A percentile compares a stretch with the other conserved stretches of the same genome.
phyloP scores from a whole-genome alignment of 179 eudicot species.

The Drosera spatulata region DNA sequence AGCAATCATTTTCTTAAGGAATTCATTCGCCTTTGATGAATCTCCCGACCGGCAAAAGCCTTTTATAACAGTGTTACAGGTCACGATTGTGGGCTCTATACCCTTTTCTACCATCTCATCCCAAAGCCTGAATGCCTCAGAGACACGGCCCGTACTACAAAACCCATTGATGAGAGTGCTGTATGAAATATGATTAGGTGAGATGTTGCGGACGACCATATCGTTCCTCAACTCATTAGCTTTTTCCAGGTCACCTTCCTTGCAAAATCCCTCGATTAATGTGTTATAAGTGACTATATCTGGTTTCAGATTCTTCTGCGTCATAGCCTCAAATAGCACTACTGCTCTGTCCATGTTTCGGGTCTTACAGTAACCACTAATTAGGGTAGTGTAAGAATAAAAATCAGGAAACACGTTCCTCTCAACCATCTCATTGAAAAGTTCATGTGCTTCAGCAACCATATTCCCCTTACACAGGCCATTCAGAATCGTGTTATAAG shows the following conservation, averaged over 20 bases:
- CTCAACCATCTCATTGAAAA: slow-evolving; percentile 69
- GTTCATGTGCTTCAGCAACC: slow-evolving; percentile 50
- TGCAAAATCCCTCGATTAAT: slow-evolving; percentile 74
- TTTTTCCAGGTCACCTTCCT: slow-evolving; percentile 55
- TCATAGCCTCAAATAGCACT: slow-evolving; percentile 47
- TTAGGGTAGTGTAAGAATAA: slow-evolving; percentile 60
- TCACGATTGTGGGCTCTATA: slow-evolving; percentile 50
- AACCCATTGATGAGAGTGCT: slow-evolving; percentile 58
- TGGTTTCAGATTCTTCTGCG: slow-evolving; percentile 57
- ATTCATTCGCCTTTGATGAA: slow-evolving; percentile 33
- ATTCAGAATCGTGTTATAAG: slow-evolving; percentile 67
- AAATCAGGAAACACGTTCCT: slow-evolving; percentile 65
- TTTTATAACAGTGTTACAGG: slow-evolving; percentile 61
- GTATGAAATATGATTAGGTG: slow-evolving; percentile 56
- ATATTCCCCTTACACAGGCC: slow-evolving; percentile 61
- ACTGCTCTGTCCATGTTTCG: slow-evolving; percentile 45
- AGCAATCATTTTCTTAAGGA: slow-evolving; percentile 31
- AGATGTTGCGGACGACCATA: slow-evolving; percentile 36
- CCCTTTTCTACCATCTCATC: slow-evolving; percentile 68
- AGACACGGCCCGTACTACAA: slow-evolving; percentile 31
- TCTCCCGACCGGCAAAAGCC: slow-evolving; percentile 65
- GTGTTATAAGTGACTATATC: slow-evolving; percentile 75
- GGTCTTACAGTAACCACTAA: slow-evolving; percentile 60
- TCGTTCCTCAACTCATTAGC: slow-evolving; percentile 41
- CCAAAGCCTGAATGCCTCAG: slow-evolving; percentile 61